phyloP scores from a whole-genome alignment of 352 stramenopile genomes.

The Phytopythium helicoides region DNA sequence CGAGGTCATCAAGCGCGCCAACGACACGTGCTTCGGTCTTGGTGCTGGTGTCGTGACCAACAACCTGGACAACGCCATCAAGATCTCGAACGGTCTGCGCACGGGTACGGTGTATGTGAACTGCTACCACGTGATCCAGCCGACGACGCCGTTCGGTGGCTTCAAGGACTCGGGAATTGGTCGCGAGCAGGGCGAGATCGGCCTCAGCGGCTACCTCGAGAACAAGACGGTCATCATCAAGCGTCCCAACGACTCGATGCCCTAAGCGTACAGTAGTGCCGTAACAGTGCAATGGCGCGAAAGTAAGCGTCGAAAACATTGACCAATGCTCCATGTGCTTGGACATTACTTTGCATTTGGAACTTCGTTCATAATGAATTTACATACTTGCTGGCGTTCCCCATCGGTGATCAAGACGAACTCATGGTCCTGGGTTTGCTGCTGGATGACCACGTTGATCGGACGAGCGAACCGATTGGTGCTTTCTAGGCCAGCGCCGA shows the following conservation, averaged over 20 bases:
- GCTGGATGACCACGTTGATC: neutral
- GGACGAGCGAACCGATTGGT: constrained; percentile 3
- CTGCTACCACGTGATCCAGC: constrained; percentile 88
- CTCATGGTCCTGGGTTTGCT: neutral
- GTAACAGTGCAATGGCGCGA: too few species aligned
- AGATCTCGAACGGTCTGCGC: constrained; percentile 84
- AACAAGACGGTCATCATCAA: constrained; percentile 69
- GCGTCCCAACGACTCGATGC: constrained; percentile 43
- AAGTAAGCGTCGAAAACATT: too few species aligned
- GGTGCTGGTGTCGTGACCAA: constrained; percentile 87
- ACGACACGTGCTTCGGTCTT: constrained; percentile 84
- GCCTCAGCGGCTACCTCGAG: constrained; percentile 72
- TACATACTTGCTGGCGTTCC: constrained; percentile 4
- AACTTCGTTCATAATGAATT: too few species aligned
- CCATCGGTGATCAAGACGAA: neutral
- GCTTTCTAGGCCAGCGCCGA: constrained; percentile 22
- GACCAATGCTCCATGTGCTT: too few species aligned
- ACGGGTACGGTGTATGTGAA: constrained; percentile 93
- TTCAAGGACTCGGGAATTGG: constrained; percentile 84
- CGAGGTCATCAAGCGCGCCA: constrained; percentile 82
- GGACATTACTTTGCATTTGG: too few species aligned
- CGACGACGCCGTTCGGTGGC: constrained; percentile 79
- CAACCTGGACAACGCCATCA: constrained; percentile 75
- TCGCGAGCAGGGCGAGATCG: constrained; percentile 69
- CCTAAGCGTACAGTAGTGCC: constrained; percentile 8